phyloP scores from a whole-genome alignment of 805 yeast genomes.

The Saccharomycopsis schoenii region DNA sequence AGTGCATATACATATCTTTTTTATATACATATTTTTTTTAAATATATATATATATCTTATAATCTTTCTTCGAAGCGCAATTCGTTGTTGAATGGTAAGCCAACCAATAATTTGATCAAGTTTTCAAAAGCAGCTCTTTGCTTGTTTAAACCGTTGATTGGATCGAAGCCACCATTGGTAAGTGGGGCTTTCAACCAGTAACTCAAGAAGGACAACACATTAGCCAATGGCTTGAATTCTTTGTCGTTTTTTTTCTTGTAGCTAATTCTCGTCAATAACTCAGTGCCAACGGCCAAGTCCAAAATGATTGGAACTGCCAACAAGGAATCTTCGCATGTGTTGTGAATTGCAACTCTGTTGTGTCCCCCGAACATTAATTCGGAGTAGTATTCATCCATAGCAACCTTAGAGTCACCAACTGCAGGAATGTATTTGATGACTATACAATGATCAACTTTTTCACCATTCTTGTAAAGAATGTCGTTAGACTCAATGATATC shows the following conservation, averaged over 20 bases:
- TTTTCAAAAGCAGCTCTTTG: slow-evolving; percentile 91
- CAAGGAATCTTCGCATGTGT: slow-evolving; percentile 92
- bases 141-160: slow-evolving; percentile 89
- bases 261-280: slow-evolving; percentile 77
- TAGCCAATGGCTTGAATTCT: slow-evolving; percentile 59
- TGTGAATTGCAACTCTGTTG: slow-evolving; percentile 86
- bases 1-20: too few species aligned
- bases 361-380: slow-evolving; percentile 98
- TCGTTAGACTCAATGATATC: slow-evolving; percentile 86
- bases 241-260: slow-evolving; percentile 50
- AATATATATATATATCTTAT: neutral
- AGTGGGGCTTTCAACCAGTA: slow-evolving; percentile 97
- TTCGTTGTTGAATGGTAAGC: slow-evolving; percentile 83
- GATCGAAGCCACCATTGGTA: slow-evolving; percentile 80
- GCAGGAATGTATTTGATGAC: slow-evolving; percentile 92
- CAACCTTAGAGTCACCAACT: slow-evolving; percentile 93
- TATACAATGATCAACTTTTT: slow-evolving; percentile 83
- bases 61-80: slow-evolving; percentile 91
- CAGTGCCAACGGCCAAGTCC: slow-evolving; percentile 83
- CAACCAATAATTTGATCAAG: slow-evolving; percentile 79
- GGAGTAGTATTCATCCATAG: slow-evolving; percentile 96
- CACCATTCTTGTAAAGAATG: slow-evolving; percentile 70
- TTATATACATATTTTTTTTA: neutral
- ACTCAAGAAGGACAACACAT: slow-evolving; percentile 77
- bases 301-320: slow-evolving; percentile 92